Percentiles rank a stretch among this genome's conserved stretches.
Conservation (phyloP, 352 stramenopile genomes). For the Globisporangium cylindrosporum region DNA sequence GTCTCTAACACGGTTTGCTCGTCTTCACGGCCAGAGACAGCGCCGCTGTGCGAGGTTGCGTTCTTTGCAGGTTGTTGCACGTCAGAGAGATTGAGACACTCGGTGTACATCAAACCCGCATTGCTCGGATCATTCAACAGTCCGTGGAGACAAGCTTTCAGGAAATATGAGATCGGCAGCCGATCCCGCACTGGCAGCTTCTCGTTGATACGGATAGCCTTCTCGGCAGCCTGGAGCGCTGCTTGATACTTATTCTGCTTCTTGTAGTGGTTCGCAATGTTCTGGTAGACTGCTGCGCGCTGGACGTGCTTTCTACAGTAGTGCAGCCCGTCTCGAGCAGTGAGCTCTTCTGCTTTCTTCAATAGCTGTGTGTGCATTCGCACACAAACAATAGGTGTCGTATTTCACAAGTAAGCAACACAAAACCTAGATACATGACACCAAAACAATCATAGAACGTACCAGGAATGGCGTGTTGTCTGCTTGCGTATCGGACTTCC, state of each 20-base stretch:
- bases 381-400: neutral
- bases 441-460: neutral
- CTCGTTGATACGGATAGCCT: slow-evolving; percentile 60
- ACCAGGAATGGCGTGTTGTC: slow-evolving; percentile 72
- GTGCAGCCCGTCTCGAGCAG: slow-evolving; percentile 46
- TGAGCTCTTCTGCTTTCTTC: slow-evolving; percentile 68
- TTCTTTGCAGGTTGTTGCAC: slow-evolving; percentile 23
- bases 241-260: slow-evolving; percentile 74
- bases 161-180: slow-evolving; percentile 59
- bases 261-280: slow-evolving; percentile 72
- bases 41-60: neutral
- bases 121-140: slow-evolving; percentile 55
- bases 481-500: slow-evolving; percentile 33
- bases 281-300: slow-evolving; percentile 57
- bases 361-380: slow-evolving; percentile 34
- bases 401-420: neutral
- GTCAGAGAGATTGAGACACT: slow-evolving; percentile 42
- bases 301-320: slow-evolving; percentile 68
- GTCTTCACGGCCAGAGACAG: neutral
- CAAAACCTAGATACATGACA: neutral
- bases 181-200: slow-evolving; percentile 50
- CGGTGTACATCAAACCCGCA: slow-evolving; percentile 61
- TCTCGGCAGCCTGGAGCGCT: slow-evolving; percentile 51
- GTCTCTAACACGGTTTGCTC: slow-evolving; percentile 31
- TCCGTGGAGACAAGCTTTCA: slow-evolving; percentile 56